Percentiles rank a stretch among this genome's conserved stretches.
phyloP scores from a whole-genome alignment of 2,329 filamentous ascomycete genomes.

The Ascochyta rabiei region DNA sequence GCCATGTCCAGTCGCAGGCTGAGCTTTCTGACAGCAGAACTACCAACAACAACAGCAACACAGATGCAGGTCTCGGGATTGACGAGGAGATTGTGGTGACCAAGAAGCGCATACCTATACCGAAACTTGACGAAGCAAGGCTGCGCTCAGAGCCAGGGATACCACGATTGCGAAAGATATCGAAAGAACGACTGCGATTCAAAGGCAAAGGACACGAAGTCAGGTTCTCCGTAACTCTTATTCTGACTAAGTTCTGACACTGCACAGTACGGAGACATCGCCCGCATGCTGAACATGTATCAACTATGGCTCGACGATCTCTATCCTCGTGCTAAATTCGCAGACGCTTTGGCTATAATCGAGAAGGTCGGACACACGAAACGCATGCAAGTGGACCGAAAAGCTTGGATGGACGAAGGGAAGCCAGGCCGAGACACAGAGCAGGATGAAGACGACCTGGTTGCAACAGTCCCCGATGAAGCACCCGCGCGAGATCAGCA shows the following conservation, averaged over 20 bases:
- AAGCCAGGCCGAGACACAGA: conserved; percentile 57
- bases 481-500: conserved; percentile 1
- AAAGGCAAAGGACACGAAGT: conserved; percentile 96
- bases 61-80: conserved; percentile 69
- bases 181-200: conserved; percentile 73
- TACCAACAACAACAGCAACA: conserved; percentile 36
- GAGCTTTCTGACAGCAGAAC: conserved; percentile 23
- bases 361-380: conserved; percentile 92
- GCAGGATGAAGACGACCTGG: conserved; percentile 32
- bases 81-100: conserved; percentile 85
- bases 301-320: conserved; percentile 97
- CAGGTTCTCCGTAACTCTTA: background rate
- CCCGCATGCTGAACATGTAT: conserved; percentile 84
- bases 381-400: conserved; percentile 73
- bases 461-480: background rate
- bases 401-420: conserved; percentile 82
- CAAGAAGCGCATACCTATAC: conserved; percentile 75
- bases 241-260: conserved; percentile 16
- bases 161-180: conserved; percentile 75
- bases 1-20: conserved; percentile 42
- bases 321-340: conserved; percentile 92
- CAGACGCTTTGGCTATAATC: conserved; percentile 86
- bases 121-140: conserved; percentile 85
- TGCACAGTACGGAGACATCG: conserved; percentile 78
- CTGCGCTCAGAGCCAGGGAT: conserved; percentile 85